Base-by-base conservation (phyloP, 805 yeast genomes). In the Grigorovia jiainica region DNA sequence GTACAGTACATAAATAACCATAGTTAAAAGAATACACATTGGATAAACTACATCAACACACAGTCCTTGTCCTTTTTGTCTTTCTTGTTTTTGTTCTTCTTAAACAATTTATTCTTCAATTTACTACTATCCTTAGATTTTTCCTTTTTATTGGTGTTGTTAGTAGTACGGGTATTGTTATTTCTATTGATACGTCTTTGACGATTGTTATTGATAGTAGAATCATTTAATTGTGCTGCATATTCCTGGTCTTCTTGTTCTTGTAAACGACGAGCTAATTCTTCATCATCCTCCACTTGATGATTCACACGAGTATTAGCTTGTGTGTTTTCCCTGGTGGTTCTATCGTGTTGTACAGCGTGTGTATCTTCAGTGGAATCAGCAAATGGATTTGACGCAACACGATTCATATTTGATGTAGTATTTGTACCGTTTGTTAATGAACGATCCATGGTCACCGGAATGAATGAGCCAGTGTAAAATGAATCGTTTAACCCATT, bases 401-500 rank as follows among this genome's bases (percentile, higher is more conserved):
- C 36, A 7, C 13, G 25, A 3, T 42, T 38, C 21, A 20, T 9
- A 7, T 38, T 35, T 16, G 36, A 9, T 17, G 49, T 27, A 9
- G 34, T 33, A 11, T 42, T 27, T 6, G 45, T 36, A 4, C 32
- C 17, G 18, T 45, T 43, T 3, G 37, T 34, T 13, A 16, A 7
- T 11, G 19, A 37, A 11, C 32, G 37, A 13, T 23, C 40, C 15
- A 32, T 38, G 30, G 48, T 47, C 1, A 69, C 55, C 1, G 79
- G 79, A 7, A 68, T 57, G 49, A 85, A 85, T 16, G 67, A 70
- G 2, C 92, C 95, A 11, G 76, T 74, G 57, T 75, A 78, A 51
- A 79, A 84, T 21, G 68, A 65, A 53, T 85, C 94, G n/a, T 76
- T 76, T 1, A 68, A 61, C 0, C 96, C 96, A 35, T 71, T 70